Base-by-base conservation (phyloP, 257 asterid species). In the Forsythia suspensa region DNA sequence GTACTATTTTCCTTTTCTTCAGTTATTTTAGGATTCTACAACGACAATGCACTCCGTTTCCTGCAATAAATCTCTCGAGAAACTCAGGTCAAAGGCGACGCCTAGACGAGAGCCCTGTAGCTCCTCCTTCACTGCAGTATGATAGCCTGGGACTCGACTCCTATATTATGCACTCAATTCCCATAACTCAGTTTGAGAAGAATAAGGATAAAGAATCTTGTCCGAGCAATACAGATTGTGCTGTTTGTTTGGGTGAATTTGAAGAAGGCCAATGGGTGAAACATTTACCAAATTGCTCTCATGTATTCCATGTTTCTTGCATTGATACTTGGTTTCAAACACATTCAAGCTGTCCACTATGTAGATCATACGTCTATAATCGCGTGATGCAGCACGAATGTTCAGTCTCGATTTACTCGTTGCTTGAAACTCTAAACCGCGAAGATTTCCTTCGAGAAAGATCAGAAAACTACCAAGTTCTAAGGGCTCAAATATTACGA, bases 291-390 rank as follows among this genome's bases (percentile, higher is more conserved):
- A 71, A 20, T 71, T 91, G 97, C 80, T 84, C 92, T 11, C 97
- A 93, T 78, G 85, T 82, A 41, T 91, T 91, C 73, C 97, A 91
- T 65, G 92, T 93, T 38, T 83, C 94, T 2, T 91, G 98, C 73
- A 91, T 91, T 7, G 92, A 93, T 46, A 80, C 91, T 55, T 93
- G 97, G 97, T 93, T 93, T 83, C 94, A 91, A 85, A 83, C 90
- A 6, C 97, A 88, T 80, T 86, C 94, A 0, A 91, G 95, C 84
- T 93, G 97, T 51, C 97, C 97, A 0, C 78, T 93, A 1, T 93
- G 95, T 74, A 80, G 97, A 79, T 86, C 92, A 43, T 73, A 12
- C 39, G 85, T 88, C 0, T 71, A 65, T 18, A 40, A 70, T 13
- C 43, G 63, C 42, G 24, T 1, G 15, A 63, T 74, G 37, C 69